phyloP scores from a whole-genome alignment of 208 protist genomes.

The Trypanosoma platydactyli region DNA sequence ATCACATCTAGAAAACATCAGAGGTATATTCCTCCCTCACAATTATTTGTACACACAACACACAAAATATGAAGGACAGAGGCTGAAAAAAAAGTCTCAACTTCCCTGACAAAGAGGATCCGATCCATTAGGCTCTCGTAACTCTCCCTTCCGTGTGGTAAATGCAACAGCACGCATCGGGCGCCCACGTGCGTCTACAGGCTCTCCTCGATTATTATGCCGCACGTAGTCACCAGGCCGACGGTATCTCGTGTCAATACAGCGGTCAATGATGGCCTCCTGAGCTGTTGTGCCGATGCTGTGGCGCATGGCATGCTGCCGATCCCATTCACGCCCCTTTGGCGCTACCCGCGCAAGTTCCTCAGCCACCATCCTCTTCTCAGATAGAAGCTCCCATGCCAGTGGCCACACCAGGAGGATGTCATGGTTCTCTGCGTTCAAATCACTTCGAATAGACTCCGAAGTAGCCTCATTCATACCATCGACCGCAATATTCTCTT shows the following conservation, averaged over 20 bases:
- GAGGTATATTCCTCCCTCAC: no score
- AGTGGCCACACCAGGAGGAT: slow-evolving; percentile 63
- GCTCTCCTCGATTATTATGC: slow-evolving; percentile 18
- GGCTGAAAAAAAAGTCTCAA: no score
- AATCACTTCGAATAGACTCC: background rate
- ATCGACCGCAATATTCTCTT: background rate
- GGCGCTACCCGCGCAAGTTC: slow-evolving; percentile 37
- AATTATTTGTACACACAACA: no score
- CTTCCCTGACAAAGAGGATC: no score
- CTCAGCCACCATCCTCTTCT: slow-evolving; percentile 14
- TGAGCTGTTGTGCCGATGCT: slow-evolving; percentile 59
- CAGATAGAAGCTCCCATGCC: slow-evolving; percentile 28
- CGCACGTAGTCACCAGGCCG: slow-evolving; percentile 56
- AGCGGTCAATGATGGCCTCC: slow-evolving; percentile 69
- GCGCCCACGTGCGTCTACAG: slow-evolving; percentile 17
- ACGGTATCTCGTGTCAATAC: slow-evolving; percentile 70
- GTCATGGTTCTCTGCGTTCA: background rate
- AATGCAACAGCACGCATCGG: slow-evolving; percentile 5
- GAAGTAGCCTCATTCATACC: background rate
- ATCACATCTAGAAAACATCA: no score
- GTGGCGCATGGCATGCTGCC: slow-evolving; percentile 62
- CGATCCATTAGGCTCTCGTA: background rate
- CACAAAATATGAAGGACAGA: no score
- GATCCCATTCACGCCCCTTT: slow-evolving; percentile 77
- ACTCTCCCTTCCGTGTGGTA: background rate